These are phyloP conservation scores for Aspergillus luchuensis DNA, from an alignment of 2,329 filamentous ascomycete species.

Conservation along the genomic window DNA sequence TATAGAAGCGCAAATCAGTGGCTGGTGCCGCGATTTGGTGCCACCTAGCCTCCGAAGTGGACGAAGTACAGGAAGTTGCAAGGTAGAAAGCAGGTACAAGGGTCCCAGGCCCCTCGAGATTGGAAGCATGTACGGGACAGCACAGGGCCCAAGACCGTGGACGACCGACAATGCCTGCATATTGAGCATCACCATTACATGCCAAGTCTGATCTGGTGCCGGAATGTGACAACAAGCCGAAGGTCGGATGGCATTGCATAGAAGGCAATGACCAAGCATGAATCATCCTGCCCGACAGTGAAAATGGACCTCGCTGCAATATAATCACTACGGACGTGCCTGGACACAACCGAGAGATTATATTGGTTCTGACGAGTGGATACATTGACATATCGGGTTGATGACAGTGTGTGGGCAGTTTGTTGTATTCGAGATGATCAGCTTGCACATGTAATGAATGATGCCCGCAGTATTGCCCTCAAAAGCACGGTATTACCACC, in stretches of 20 bases:
- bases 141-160: conserved; percentile 20
- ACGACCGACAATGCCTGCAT: conserved; percentile 18
- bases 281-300: conserved; percentile 37
- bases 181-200: conserved; percentile 19
- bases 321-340: conserved; percentile 27
- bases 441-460: conserved; percentile 18
- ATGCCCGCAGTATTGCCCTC: conserved; percentile 11
- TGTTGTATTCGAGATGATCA: conserved; percentile 40
- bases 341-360: conserved; percentile 20
- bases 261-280: conserved; percentile 29
- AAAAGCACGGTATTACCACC: neutral
- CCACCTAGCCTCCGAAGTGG: conserved; percentile 35
- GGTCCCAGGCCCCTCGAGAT: conserved; percentile 43
- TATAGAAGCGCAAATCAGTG: conserved; percentile 52
- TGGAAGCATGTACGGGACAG: conserved; percentile 54
- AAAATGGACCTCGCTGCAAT: conserved; percentile 60
- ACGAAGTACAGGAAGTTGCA: conserved; percentile 21
- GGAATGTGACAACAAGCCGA: conserved; percentile 45
- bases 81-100: conserved; percentile 45
- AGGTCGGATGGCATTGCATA: conserved; percentile 26
- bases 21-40: conserved; percentile 57
- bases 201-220: conserved; percentile 28
- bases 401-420: conserved; percentile 51
- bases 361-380: conserved; percentile 62
- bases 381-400: conserved; percentile 27